A percentile compares a stretch with the other conserved stretches of the same genome.
Conservation (phyloP, 805 yeast genomes). For the Vanderwaltozyma tropicalis region DNA sequence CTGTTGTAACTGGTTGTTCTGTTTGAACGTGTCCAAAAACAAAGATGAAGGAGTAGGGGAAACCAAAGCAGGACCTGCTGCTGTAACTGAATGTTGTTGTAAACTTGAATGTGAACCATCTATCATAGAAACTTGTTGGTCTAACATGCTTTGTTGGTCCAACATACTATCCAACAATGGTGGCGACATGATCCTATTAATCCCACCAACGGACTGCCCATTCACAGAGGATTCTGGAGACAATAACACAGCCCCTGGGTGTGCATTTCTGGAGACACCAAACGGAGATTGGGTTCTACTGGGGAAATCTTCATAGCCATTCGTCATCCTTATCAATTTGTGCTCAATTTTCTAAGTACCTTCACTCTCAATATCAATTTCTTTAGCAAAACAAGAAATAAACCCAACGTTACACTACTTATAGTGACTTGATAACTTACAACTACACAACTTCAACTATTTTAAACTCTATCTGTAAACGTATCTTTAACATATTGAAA, state of each 20-base stretch:
- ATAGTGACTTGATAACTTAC: no score
- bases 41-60: conserved; percentile 7
- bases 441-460: no score
- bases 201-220: no score
- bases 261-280: conserved; percentile 23
- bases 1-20: background rate
- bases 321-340: conserved; percentile 5
- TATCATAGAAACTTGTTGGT: no score
- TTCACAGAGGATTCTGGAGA: conserved; percentile 23
- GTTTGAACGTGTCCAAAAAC: background rate
- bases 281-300: conserved; percentile 23
- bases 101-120: no score
- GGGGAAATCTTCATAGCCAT: conserved; percentile 16
- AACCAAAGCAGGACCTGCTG: conserved; percentile 24
- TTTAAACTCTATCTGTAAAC: no score
- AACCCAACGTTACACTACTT: no score
- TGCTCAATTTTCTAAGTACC: background rate
- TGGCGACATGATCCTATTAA: no score
- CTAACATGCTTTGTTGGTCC: conserved; percentile 9
- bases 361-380: no score
- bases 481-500: no score
- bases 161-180: conserved; percentile 1
- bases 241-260: conserved; percentile 33
- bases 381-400: no score
- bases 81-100: no score